Conservation (phyloP, 164 flowering plant species). For the Tetrastigma voinierianum region DNA sequence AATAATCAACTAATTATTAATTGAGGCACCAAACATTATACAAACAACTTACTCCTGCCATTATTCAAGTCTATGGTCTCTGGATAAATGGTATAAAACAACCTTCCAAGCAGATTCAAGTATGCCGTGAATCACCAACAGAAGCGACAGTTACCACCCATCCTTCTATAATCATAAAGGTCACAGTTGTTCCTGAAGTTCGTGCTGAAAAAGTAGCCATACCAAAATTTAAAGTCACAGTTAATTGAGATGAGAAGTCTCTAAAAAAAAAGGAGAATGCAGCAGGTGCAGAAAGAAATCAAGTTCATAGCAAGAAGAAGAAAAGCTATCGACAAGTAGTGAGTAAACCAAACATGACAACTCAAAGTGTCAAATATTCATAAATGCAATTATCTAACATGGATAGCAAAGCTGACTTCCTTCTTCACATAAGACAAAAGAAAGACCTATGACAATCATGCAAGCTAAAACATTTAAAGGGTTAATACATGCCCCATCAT, state of each 20-base stretch:
- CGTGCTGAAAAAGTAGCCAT: constrained; percentile 45
- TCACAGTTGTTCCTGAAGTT: constrained; percentile 92
- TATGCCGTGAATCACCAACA: constrained; percentile 90
- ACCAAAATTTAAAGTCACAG: not conserved
- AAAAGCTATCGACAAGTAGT: too few relatives aligned
- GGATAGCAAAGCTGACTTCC: too few relatives aligned
- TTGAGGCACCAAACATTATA: not conserved
- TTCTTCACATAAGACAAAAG: too few relatives aligned
- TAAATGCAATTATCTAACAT: too few relatives aligned
- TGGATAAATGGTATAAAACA: constrained; percentile 68
- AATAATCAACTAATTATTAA: constrained; percentile 3
- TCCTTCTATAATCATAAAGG: constrained; percentile 91
- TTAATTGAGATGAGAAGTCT: too few relatives aligned
- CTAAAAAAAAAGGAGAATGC: not conserved
- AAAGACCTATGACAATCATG: too few relatives aligned
- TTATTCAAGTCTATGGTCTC: constrained; percentile 94
- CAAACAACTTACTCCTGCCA: constrained; percentile 76
- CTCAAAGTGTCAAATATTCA: too few relatives aligned
- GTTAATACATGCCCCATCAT: too few relatives aligned
- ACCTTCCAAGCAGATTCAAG: constrained; percentile 96
- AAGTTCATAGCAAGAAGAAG: not conserved
- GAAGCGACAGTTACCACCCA: constrained; percentile 94
- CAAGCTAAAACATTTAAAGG: too few relatives aligned
- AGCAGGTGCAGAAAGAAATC: not conserved
- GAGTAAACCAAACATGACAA: too few relatives aligned